These are phyloP conservation scores for Medicago lupulina DNA, from an alignment of 306 rosid genomes.

Conservation along the genomic window DNA sequence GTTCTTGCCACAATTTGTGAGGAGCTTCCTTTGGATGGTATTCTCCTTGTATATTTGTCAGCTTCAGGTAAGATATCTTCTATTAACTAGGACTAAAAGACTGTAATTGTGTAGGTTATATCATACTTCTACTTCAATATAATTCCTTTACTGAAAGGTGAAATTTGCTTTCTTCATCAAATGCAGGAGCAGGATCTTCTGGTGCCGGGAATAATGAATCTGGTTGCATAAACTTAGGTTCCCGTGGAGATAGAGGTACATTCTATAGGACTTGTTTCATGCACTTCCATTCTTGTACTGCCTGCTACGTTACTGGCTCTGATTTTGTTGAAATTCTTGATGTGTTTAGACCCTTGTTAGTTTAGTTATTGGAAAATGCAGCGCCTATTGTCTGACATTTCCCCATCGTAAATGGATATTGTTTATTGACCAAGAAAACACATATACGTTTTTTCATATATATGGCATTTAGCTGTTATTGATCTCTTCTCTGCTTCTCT, in stretches of 20 bases:
- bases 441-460: too few relatives aligned
- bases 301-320: constrained; percentile 13
- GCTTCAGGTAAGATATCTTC: constrained; percentile 74
- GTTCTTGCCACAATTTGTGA: constrained; percentile 96
- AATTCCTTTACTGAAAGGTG: constrained; percentile 49
- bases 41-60: constrained; percentile 86
- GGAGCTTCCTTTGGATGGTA: constrained; percentile 94
- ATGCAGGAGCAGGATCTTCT: constrained; percentile 54
- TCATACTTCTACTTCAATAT: constrained; percentile 19
- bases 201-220: constrained; percentile 50
- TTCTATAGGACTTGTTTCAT: constrained; percentile 23
- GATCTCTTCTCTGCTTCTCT: not conserved
- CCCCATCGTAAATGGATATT: not conserved
- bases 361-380: not conserved
- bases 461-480: too few relatives aligned
- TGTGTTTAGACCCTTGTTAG: constrained; percentile 18
- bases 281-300: constrained; percentile 37
- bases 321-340: not conserved
- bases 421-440: not conserved
- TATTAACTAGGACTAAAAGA: constrained; percentile 24
- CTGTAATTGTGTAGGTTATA: constrained; percentile 6
- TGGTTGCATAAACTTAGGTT: constrained; percentile 68
- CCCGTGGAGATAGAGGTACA: constrained; percentile 79
- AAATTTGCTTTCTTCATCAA: constrained; percentile 45
- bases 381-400: not conserved